These are phyloP conservation scores for Kentomonas sorsogonicus DNA, from an alignment of 208 protist species.

Conservation along the genomic window DNA sequence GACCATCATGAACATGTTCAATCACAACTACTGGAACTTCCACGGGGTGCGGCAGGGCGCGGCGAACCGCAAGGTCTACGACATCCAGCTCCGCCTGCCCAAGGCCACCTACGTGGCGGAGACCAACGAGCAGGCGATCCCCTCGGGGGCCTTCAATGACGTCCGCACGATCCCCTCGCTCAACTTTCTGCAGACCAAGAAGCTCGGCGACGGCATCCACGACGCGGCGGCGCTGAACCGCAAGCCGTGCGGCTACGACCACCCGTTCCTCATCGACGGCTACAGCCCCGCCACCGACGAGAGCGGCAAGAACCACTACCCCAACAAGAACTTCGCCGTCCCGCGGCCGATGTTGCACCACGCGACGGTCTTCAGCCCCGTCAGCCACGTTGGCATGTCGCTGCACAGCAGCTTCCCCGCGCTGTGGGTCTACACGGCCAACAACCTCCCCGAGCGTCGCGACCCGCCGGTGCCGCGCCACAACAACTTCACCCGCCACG, in stretches of 20 bases:
- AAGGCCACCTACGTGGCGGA: constrained; percentile 24
- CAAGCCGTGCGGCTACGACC: constrained; percentile 55
- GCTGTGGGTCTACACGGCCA: constrained; percentile 70
- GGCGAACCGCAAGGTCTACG: constrained; percentile 29
- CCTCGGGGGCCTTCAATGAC: constrained; percentile 25
- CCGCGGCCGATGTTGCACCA: constrained; percentile 31
- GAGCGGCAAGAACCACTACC: neutral
- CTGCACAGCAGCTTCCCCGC: constrained; percentile 54
- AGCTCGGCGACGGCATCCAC: constrained; percentile 33
- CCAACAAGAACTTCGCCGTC: constrained; percentile 22
- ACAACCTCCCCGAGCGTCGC: constrained; percentile 39
- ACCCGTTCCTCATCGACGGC: constrained; percentile 34
- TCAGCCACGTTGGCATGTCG: constrained; percentile 45
- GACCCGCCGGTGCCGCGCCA: constrained; percentile 30
- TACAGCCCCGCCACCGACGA: constrained; percentile 9
- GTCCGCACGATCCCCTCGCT: constrained; percentile 22
- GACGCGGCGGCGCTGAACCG: constrained; percentile 26
- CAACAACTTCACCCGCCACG: constrained; percentile 44
- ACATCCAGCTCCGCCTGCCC: constrained; percentile 40
- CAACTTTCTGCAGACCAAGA: constrained; percentile 29
- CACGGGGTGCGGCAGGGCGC: constrained; percentile 33
- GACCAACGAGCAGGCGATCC: constrained; percentile 30
- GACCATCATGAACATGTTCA: constrained; percentile 52
- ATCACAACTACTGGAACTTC: constrained; percentile 61
- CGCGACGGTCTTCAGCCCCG: constrained; percentile 36